Percentiles rank a stretch among this genome's conserved stretches.
These are phyloP conservation scores for Danielia oregonensis DNA, from an alignment of 805 yeast genomes.

Conservation along the genomic window DNA sequence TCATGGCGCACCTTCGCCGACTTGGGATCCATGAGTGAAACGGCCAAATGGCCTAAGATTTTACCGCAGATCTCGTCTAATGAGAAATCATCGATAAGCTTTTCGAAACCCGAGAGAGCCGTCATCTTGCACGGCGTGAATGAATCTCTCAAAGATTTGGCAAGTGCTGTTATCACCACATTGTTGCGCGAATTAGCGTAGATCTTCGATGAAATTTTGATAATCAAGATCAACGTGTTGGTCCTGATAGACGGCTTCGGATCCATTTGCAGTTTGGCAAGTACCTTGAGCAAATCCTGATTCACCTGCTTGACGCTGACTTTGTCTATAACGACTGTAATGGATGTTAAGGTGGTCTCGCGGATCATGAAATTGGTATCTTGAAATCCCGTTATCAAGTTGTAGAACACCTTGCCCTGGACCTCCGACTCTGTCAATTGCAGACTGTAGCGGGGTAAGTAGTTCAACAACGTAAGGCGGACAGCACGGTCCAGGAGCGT, in stretches of 20 bases:
- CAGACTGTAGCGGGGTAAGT: conserved; percentile 53
- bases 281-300: conserved; percentile 72
- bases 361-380: conserved; percentile 82
- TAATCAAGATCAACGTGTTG: conserved; percentile 67
- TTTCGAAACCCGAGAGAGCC: conserved; percentile 70
- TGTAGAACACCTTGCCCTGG: conserved; percentile 64
- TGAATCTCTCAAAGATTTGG: conserved; percentile 78
- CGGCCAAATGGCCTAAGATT: conserved; percentile 79
- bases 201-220: conserved; percentile 59
- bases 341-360: conserved; percentile 71
- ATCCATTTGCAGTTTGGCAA: conserved; percentile 82
- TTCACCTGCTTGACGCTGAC: conserved; percentile 78
- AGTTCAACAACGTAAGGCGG: conserved; percentile 64
- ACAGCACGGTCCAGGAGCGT: conserved; percentile 70
- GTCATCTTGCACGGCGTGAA: conserved; percentile 70
- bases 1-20: conserved; percentile 66
- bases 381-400: conserved; percentile 73
- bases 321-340: conserved; percentile 57
- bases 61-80: conserved; percentile 76
- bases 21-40: conserved; percentile 69
- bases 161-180: conserved; percentile 82
- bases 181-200: conserved; percentile 56
- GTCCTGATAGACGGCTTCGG: conserved; percentile 73
- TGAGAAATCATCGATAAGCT: conserved; percentile 60
- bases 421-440: conserved; percentile 56